Percentiles rank a stretch among this genome's conserved stretches.
phyloP scores from a whole-genome alignment of 2,329 filamentous ascomycete genomes.

The Arthrobotrys conoides region DNA sequence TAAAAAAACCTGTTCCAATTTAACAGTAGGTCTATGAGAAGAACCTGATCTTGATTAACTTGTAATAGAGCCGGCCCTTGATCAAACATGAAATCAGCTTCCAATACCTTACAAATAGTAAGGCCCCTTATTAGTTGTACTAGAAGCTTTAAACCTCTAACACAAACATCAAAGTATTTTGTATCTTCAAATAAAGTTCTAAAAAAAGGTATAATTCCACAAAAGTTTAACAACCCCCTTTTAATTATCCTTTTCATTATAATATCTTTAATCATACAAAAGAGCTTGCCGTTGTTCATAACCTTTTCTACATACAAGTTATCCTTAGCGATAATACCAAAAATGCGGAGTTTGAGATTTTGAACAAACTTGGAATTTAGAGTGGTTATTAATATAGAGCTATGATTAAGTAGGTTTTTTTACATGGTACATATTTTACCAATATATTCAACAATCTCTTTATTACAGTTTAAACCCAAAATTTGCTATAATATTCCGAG shows the following conservation, averaged over 20 bases:
- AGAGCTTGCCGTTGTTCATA: background rate
- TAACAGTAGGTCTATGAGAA: background rate
- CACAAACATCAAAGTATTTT: conserved; percentile 31
- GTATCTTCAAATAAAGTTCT: conserved; percentile 34
- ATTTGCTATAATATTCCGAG: conserved; percentile 25
- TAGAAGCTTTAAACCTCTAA: conserved; percentile 8
- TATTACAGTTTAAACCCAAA: conserved; percentile 13
- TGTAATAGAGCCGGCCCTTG: background rate
- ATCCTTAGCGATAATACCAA: background rate
- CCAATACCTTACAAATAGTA: background rate
- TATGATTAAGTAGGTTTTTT: background rate
- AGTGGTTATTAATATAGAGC: background rate
- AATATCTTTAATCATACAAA: background rate
- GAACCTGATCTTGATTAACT: background rate
- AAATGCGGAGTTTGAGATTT: conserved; percentile 8
- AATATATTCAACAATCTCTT: conserved; percentile 25
- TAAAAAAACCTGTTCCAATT: conserved; percentile 8
- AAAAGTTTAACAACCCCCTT: background rate
- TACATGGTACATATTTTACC: background rate
- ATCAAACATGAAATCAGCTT: background rate
- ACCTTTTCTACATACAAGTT: background rate
- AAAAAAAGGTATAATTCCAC: conserved; percentile 20
- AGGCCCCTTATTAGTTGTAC: background rate
- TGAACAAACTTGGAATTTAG: conserved; percentile 25
- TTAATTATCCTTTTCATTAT: background rate